Conservation (phyloP, 1,284 basidiomycete species). For the Dichomitus squalens region DNA sequence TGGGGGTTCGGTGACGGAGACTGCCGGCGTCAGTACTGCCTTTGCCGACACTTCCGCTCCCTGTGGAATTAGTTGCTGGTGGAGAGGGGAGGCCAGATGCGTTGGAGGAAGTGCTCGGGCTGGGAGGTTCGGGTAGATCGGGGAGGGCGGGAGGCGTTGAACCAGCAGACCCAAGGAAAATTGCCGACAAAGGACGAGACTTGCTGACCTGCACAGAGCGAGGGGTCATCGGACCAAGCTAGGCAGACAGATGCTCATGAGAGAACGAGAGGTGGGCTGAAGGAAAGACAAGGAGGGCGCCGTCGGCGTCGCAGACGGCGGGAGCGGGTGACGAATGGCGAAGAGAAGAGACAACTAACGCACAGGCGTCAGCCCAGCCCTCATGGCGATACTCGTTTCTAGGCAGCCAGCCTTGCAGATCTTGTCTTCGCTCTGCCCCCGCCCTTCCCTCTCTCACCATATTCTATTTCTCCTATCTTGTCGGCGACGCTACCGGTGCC, state of each 20-base stretch:
- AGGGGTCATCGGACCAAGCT: conserved; percentile 36
- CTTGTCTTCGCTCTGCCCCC: conserved; percentile 10
- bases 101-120: conserved; percentile 50
- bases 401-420: conserved; percentile 17
- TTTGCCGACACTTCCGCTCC: conserved; percentile 73
- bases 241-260: conserved; percentile 29
- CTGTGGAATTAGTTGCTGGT: conserved; percentile 79
- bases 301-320: conserved; percentile 30
- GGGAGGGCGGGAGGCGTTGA: conserved; percentile 45
- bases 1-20: conserved; percentile 42
- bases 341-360: conserved; percentile 25
- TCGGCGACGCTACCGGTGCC: too few relatives aligned
- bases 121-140: conserved; percentile 71
- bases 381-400: conserved; percentile 24
- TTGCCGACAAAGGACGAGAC: conserved; percentile 47
- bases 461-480: not conserved
- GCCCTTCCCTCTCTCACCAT: not conserved
- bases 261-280: conserved; percentile 28
- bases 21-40: conserved; percentile 53
- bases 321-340: conserved; percentile 19
- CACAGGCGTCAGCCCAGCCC: conserved; percentile 18
- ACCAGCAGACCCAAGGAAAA: conserved; percentile 44
- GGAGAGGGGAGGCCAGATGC: conserved; percentile 75
- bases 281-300: conserved; percentile 25
- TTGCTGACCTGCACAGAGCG: conserved; percentile 33